Evolutionary conservation across 441 rosid genomes (phyloP).

Genomic region (Francoa sonchifolia): DNA sequence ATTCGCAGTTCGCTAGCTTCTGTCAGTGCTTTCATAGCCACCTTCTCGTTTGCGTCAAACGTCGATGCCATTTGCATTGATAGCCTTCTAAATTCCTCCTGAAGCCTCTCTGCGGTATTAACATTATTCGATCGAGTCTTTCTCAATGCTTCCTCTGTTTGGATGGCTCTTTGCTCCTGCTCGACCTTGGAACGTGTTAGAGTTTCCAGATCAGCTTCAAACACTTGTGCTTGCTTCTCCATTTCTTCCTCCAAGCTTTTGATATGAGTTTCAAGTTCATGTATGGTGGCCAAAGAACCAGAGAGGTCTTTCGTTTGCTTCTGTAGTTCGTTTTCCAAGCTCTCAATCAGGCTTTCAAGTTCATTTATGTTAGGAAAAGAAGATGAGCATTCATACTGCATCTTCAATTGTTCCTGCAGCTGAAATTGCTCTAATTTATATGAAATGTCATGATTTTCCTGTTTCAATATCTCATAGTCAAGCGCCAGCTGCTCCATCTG

Average conservation of each 20-base stretch:
- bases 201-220: constrained; percentile 48
- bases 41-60: constrained; percentile 58
- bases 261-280: constrained; percentile 42
- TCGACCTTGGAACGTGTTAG: constrained; percentile 48
- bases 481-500: constrained; percentile 89
- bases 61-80: constrained; percentile 63
- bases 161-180: constrained; percentile 78
- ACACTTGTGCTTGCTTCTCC: constrained; percentile 39
- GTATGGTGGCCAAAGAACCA: constrained; percentile 31
- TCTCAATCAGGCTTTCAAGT: constrained; percentile 31
- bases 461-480: constrained; percentile 83
- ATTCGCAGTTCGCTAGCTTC: constrained; percentile 50
- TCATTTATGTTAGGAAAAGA: constrained; percentile 28
- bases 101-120: constrained; percentile 56
- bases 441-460: constrained; percentile 61
- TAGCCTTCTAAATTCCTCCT: constrained; percentile 58
- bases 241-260: constrained; percentile 53
- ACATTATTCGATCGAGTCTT: constrained; percentile 55
- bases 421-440: constrained; percentile 66
- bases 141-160: constrained; percentile 64
- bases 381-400: constrained; percentile 59
- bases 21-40: constrained; percentile 47
- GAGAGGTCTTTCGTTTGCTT: constrained; percentile 34
- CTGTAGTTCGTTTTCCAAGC: constrained; percentile 40
- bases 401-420: constrained; percentile 61